Evolutionary conservation across 2,329 filamentous ascomycete species (phyloP), one percentile per base, ranked within the genome.

Genomic region (Colletotrichum simmondsii): DNA sequence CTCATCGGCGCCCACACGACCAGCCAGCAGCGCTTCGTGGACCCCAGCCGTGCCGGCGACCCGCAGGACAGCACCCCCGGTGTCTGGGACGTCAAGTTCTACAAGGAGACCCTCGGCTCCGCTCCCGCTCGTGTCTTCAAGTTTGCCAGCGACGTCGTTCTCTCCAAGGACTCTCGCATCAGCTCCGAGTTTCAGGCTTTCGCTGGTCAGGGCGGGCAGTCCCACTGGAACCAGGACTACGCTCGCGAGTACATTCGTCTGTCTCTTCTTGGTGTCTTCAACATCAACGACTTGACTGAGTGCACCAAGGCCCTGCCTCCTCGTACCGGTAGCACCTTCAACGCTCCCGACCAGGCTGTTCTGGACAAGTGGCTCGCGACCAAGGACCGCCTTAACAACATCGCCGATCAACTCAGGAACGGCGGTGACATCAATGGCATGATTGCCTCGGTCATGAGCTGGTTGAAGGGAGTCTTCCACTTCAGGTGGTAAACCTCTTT

Each of bases 1-100:
- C 84, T 90, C 1, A 78, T 90, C 6, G 89, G 89, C 58, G 88
- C 88, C 0, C 89, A 90, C 76, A 86, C 86, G 1, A 84, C 86
- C 3, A 86, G 85, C 3, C 84, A 85, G 75, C 87, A 89, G 76
- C 82, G 83, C 73, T 83, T 84, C 54, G 83, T 84, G 72, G 83
- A 88, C 73, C 61, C 78, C 1, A 71, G 75, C 8, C 81, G 85
- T 42, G 81, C 82, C 2, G 83, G 83, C 26, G 82, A 84, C 32
- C 83, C 87, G 0, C 86, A 89, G 68, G 88, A 90, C 75, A 84
- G 82, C 62, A 88, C 87, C 0, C 86, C 86, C 0, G 86, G 86
- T 28, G 81, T 87, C 4, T 90, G 87, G 88, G 88, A 90, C 67
- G 83, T 86, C 1, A 79, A 84, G 10, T 90, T 86, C 78, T 90